phyloP scores from a whole-genome alignment of 345 rosid species.

The Populus ilicifolia region DNA sequence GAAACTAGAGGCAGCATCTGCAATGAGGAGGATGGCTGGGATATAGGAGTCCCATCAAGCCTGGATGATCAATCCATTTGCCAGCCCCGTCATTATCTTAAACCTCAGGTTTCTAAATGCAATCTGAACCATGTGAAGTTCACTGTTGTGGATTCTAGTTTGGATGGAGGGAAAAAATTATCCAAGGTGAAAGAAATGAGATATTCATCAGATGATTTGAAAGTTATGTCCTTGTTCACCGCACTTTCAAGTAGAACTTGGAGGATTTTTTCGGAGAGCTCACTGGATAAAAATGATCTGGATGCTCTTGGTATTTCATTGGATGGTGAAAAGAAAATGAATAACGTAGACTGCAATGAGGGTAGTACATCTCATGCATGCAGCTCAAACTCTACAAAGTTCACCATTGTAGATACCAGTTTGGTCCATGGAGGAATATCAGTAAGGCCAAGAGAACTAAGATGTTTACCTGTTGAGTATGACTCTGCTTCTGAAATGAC shows the following conservation, averaged over 20 bases:
- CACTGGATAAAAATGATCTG: slow-evolving; percentile 18
- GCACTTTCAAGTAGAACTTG: slow-evolving; percentile 25
- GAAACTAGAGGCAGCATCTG: slow-evolving; percentile 25
- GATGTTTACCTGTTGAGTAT: slow-evolving; percentile 33
- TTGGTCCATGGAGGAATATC: slow-evolving; percentile 32
- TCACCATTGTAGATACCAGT: slow-evolving; percentile 62
- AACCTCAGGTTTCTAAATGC: slow-evolving; percentile 48
- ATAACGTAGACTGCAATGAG: slow-evolving; percentile 5
- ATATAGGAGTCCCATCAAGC: slow-evolving; percentile 32
- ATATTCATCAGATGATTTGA: slow-evolving; percentile 32
- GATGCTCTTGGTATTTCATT: slow-evolving; percentile 21
- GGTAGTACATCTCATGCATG: slow-evolving; percentile 4
- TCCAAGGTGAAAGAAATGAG: slow-evolving; percentile 45
- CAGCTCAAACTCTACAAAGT: slow-evolving; percentile 26
- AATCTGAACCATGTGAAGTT: slow-evolving; percentile 39
- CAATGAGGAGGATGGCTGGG: slow-evolving; percentile 30
- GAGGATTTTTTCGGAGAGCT: slow-evolving; percentile 19
- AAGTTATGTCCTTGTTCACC: slow-evolving; percentile 24
- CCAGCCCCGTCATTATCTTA: slow-evolving; percentile 46
- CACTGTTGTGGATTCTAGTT: slow-evolving; percentile 61
- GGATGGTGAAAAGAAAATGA: slow-evolving; percentile 27
- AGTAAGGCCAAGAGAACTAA: slow-evolving; percentile 37
- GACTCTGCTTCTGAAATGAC: slow-evolving; percentile 20
- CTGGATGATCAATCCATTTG: slow-evolving; percentile 41
- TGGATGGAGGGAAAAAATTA: slow-evolving; percentile 39